These are phyloP conservation scores for Cinnamomum micranthum DNA, from an alignment of 164 flowering plant genomes.

Conservation along the genomic window DNA sequence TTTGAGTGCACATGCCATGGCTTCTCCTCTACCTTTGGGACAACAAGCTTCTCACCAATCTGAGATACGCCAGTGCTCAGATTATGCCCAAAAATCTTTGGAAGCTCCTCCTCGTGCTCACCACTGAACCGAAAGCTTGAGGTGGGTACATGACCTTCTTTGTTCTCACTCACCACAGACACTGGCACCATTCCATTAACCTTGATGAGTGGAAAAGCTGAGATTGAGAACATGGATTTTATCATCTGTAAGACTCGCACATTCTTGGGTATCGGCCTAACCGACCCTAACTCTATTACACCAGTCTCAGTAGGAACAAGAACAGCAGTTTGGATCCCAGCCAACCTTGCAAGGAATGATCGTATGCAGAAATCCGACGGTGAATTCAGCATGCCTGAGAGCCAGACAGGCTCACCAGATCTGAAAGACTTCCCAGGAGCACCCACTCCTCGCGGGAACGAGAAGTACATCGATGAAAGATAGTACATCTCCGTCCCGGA, in stretches of 20 bases:
- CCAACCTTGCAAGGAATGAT: slow-evolving; percentile 70
- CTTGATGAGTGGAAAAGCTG: background rate
- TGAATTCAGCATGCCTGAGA: slow-evolving; percentile 47
- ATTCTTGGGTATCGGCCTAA: slow-evolving; percentile 62
- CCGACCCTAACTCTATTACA: slow-evolving; percentile 86
- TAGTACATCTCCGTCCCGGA: slow-evolving; percentile 94
- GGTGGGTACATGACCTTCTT: slow-evolving; percentile 26
- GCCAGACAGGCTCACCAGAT: slow-evolving; percentile 69
- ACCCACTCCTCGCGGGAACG: slow-evolving; percentile 76
- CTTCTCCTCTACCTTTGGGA: slow-evolving; percentile 56
- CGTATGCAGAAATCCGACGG: slow-evolving; percentile 64
- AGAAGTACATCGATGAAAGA: slow-evolving; percentile 90
- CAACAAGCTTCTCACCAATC: slow-evolving; percentile 50
- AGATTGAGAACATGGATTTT: slow-evolving; percentile 41
- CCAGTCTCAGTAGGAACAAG: slow-evolving; percentile 78
- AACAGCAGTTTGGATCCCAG: slow-evolving; percentile 79
- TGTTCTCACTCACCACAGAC: slow-evolving; percentile 23
- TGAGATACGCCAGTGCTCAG: slow-evolving; percentile 37
- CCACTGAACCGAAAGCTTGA: slow-evolving; percentile 26
- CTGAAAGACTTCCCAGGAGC: slow-evolving; percentile 78
- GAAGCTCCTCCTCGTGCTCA: slow-evolving; percentile 32
- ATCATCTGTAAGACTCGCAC: slow-evolving; percentile 48
- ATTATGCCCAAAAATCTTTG: slow-evolving; percentile 82
- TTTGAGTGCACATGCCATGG: slow-evolving; percentile 39
- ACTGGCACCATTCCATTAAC: slow-evolving; percentile 22